Evolutionary conservation across 768 basidiomycete genomes (phyloP).

Genomic region (Lactarius trivialis): DNA sequence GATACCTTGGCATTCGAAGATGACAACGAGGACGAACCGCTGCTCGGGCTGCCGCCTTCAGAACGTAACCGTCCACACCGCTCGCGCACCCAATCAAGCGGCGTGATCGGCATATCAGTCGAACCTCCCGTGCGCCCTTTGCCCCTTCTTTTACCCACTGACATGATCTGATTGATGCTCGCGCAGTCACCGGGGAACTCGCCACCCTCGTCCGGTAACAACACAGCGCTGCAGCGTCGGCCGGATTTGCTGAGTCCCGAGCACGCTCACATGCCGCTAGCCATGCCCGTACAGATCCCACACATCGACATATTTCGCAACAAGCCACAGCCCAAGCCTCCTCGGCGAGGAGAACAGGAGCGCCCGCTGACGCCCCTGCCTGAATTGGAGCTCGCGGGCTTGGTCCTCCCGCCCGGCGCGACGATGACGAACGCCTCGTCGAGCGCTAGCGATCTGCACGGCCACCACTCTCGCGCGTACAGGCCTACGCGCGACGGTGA

Average conservation of each 20-base stretch:
- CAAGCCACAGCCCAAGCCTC: neutral
- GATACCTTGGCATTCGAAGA: neutral
- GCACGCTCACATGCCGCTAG: constrained; percentile 20
- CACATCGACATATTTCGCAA: neutral
- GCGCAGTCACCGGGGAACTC: constrained; percentile 24
- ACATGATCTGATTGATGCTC: neutral
- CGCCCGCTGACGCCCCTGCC: constrained; percentile 2
- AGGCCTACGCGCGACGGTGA: neutral
- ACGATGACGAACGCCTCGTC: neutral
- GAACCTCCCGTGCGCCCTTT: constrained; percentile 17
- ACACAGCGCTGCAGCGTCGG: constrained; percentile 19
- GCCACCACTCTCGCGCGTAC: neutral
- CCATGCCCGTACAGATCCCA: neutral
- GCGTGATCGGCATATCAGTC: constrained; percentile 20
- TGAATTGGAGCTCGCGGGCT: constrained; percentile 1
- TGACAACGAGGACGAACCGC: constrained; percentile 3
- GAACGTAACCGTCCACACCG: constrained; percentile 17
- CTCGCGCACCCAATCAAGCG: constrained; percentile 21
- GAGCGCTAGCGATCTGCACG: neutral
- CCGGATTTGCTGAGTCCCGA: constrained; percentile 30
- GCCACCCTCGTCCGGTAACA: constrained; percentile 19
- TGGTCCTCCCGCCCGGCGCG: constrained; percentile 1
- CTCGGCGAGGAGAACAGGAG: neutral
- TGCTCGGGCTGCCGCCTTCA: neutral
- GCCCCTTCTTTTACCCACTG: neutral